These are phyloP conservation scores for Theileria sp. DNA, from an alignment of 169 alveolate genomes.

Conservation along the genomic window DNA sequence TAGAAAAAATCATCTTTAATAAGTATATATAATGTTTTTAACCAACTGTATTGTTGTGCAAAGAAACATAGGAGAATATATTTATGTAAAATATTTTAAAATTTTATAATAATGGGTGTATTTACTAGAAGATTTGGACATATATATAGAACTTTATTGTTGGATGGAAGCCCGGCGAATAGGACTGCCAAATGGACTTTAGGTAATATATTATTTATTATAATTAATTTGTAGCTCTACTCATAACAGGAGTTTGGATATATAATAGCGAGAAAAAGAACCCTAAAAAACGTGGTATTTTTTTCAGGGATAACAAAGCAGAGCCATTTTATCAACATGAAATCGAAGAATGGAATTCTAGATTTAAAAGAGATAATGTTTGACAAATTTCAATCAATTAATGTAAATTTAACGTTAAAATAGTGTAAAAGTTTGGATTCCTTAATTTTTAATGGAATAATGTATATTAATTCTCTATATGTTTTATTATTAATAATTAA, in stretches of 20 bases:
- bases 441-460: neutral
- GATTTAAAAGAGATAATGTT: constrained; percentile 5
- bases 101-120: neutral
- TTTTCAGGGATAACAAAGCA: constrained; percentile 49
- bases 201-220: constrained; percentile 10
- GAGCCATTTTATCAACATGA: constrained; percentile 36
- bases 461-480: constrained; percentile 4
- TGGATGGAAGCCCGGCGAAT: constrained; percentile 65
- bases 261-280: constrained; percentile 53
- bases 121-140: constrained; percentile 49
- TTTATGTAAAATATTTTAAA: neutral
- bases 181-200: constrained; percentile 57
- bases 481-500: neutral
- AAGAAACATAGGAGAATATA: neutral
- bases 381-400: constrained; percentile 2
- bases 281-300: constrained; percentile 56
- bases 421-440: constrained; percentile 10
- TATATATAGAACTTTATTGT: constrained; percentile 51
- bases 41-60: neutral
- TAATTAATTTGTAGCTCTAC: constrained; percentile 21
- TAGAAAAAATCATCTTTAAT: neutral
- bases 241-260: constrained; percentile 50
- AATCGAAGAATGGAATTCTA: constrained; percentile 53
- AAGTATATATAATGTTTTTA: neutral
- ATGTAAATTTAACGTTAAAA: constrained; percentile 21